Evolutionary conservation across 1,284 basidiomycete genomes (phyloP), one percentile per base, ranked within the genome.

Genomic region (Agroathelia rolfsii): DNA sequence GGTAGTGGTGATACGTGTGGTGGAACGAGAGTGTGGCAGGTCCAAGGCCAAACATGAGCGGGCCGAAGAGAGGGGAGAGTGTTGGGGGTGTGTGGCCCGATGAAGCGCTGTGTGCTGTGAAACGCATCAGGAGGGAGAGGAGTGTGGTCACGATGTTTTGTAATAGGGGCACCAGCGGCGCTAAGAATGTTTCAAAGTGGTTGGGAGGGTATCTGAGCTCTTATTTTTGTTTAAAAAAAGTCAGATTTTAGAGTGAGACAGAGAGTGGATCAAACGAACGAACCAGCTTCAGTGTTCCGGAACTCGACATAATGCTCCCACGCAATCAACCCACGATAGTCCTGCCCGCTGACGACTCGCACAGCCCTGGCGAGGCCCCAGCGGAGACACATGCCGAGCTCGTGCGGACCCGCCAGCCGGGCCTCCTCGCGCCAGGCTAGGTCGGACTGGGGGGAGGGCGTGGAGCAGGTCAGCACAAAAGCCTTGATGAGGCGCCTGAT

Each of bases 11-110:
- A 52, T 94, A 93, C 2, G 83, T 74, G 45, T 74, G 69, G 37
- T 82, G 77, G 56, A 88, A 88, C 2, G 79, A 65, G 34, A 69
- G 68, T 29, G 54, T 62, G 28, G 72, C 67, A 12, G 65, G 61
- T 9, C 70, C 77, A 35, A 89, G 67, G 24, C 85, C 85, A 44
- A 94, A 93, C 24, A 95, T 56, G 15, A 85, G 64, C 4, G 82
- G 85, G 0, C 82, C 84, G 53, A 93, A 93, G n/a, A 89, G 69
- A n/a, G 85, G 76, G 0, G 86, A 82, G 21, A 92, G 65, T 2
- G 82, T 76, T 17, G 83, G 79, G 2, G 86, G 86, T 0, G 85
- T 89, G 41, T 89, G 79, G 5, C 86, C 85, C 7, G 85, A 89
- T 9, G 62, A 72, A 11, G 72, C 70, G 41, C 81, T 82, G 50